Percentiles rank a stretch among this genome's conserved stretches.
These are phyloP conservation scores for Discostella stelligeroides DNA, from an alignment of 108 stramenopile species.

Conservation along the genomic window DNA sequence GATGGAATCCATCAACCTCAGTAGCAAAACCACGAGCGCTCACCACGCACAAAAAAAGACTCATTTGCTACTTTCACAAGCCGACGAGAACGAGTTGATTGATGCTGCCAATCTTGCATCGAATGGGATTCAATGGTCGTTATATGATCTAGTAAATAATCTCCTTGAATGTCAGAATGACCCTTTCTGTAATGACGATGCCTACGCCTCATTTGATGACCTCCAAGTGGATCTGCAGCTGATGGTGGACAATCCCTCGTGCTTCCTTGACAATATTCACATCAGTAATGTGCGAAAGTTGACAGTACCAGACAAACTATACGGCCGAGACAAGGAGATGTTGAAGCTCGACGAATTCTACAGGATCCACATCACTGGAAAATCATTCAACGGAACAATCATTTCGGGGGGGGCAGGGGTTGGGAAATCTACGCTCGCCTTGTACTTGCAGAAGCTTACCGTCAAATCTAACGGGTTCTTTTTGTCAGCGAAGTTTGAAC, in stretches of 20 bases:
- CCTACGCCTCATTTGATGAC: slow-evolving; percentile 26
- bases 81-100: not conserved
- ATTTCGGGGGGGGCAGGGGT: slow-evolving; percentile 25
- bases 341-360: slow-evolving; percentile 15
- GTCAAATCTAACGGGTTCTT: slow-evolving; percentile 6
- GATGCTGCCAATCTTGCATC: slow-evolving; percentile 1
- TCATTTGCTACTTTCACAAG: not conserved
- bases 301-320: slow-evolving; percentile 18
- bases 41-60: slow-evolving; percentile 5
- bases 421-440: slow-evolving; percentile 29
- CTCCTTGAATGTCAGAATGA: slow-evolving; percentile 29
- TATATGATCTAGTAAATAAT: slow-evolving; percentile 7
- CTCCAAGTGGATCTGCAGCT: slow-evolving; percentile 23
- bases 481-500: slow-evolving; percentile 35
- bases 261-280: slow-evolving; percentile 29
- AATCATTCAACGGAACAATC: slow-evolving; percentile 13
- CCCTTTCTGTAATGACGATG: slow-evolving; percentile 19
- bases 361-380: not conserved
- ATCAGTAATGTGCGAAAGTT: not conserved
- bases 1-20: not conserved
- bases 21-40: not conserved
- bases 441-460: slow-evolving; percentile 6
- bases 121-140: slow-evolving; percentile 11
- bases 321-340: slow-evolving; percentile 30
- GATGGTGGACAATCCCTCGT: slow-evolving; percentile 19